These are phyloP conservation scores for Coemansia sp. DNA, from an alignment of 192 early-diverging fungal genomes.

Conservation along the genomic window DNA sequence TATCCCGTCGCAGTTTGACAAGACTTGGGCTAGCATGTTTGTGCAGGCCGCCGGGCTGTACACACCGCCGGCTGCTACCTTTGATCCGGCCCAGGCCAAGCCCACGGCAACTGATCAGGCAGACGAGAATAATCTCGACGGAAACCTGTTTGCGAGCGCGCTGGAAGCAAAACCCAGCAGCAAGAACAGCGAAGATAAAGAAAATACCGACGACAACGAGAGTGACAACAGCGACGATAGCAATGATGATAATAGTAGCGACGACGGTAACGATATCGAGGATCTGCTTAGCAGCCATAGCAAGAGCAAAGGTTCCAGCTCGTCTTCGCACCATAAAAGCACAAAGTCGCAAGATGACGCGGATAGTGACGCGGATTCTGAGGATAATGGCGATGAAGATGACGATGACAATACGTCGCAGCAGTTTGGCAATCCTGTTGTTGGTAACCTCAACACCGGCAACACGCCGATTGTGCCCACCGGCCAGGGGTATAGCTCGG, in stretches of 20 bases:
- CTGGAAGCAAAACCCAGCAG: background rate
- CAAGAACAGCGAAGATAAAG: background rate
- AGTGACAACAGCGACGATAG: background rate
- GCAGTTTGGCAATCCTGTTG: constrained; percentile 50
- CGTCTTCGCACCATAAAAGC: background rate
- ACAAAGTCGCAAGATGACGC: background rate
- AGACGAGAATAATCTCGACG: background rate
- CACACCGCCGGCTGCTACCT: constrained; percentile 24
- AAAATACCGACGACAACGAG: background rate
- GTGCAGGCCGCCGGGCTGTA: constrained; percentile 41
- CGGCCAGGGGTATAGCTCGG: constrained; percentile 40
- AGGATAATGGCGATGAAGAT: background rate
- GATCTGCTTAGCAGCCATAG: background rate
- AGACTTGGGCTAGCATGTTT: constrained; percentile 43
- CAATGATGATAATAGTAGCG: background rate
- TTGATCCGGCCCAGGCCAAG: constrained; percentile 11
- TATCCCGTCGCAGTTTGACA: constrained; percentile 38
- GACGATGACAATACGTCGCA: constrained; percentile 8
- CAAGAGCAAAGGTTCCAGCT: background rate
- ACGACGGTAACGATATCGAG: background rate
- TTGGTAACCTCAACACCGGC: constrained; percentile 25
- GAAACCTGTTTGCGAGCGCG: constrained; percentile 8
- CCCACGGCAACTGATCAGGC: constrained; percentile 5
- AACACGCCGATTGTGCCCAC: constrained; percentile 31
- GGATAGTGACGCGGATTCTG: background rate